Percentiles rank a stretch among this genome's conserved stretches.
phyloP scores from a whole-genome alignment of 1,284 basidiomycete genomes.

The Apiotrichum mycotoxinovorans region DNA sequence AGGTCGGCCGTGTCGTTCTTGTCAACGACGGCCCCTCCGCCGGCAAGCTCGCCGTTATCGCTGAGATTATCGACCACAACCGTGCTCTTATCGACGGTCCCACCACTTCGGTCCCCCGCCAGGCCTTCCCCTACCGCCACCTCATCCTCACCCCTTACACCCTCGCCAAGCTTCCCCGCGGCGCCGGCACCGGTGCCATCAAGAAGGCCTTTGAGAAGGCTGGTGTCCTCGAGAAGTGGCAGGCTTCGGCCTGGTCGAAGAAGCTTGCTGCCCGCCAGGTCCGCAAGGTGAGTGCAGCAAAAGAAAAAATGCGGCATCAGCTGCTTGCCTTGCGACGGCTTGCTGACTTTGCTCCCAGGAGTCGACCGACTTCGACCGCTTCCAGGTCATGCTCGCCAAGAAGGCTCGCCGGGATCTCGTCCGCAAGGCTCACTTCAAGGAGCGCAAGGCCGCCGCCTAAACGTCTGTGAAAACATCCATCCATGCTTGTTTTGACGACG shows the following conservation, averaged over 20 bases:
- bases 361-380: slow-evolving; percentile 85
- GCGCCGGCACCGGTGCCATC: slow-evolving; percentile 73
- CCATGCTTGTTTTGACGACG: too few species aligned
- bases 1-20: slow-evolving; percentile 98
- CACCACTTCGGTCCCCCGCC: slow-evolving; percentile 82
- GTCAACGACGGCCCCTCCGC: slow-evolving; percentile 80
- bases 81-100: slow-evolving; percentile 95
- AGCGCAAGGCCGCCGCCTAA: slow-evolving; percentile 52
- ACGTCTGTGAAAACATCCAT: too few species aligned
- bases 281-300: slow-evolving; percentile 57
- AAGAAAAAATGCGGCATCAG: not conserved
- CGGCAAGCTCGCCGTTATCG: slow-evolving; percentile 91
- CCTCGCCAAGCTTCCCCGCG: slow-evolving; percentile 82
- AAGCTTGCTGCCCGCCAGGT: slow-evolving; percentile 74
- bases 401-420: slow-evolving; percentile 53
- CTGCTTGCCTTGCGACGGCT: not conserved
- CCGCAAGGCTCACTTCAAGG: slow-evolving; percentile 52
- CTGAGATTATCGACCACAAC: slow-evolving; percentile 99
- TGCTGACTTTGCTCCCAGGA: slow-evolving; percentile 33
- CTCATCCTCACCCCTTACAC: slow-evolving; percentile 85
- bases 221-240: slow-evolving; percentile 62
- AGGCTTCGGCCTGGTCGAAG: slow-evolving; percentile 78
- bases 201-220: slow-evolving; percentile 79
- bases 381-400: slow-evolving; percentile 60
- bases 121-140: slow-evolving; percentile 87